phyloP scores from a whole-genome alignment of 148 eudicot genomes.

The Vaccinium vitisidaea region DNA sequence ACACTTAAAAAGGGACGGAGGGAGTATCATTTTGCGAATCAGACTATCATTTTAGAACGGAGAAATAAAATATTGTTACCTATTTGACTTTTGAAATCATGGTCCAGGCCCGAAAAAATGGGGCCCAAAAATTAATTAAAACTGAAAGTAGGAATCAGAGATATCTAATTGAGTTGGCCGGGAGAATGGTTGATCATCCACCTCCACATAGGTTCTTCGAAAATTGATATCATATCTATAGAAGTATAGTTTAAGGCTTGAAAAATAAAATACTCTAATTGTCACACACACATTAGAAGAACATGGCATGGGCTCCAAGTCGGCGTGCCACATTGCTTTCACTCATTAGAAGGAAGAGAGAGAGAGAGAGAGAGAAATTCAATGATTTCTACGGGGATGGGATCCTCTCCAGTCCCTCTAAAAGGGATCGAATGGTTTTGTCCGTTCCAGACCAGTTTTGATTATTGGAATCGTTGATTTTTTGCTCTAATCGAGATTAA shows the following conservation, averaged over 20 bases:
- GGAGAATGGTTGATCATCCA: constrained; percentile 5
- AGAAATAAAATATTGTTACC: too few relatives aligned
- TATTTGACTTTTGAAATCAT: not conserved
- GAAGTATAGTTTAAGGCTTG: too few relatives aligned
- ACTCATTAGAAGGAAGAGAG: not conserved
- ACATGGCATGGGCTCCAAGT: not conserved
- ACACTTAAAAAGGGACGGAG: too few relatives aligned
- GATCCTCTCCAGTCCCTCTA: too few relatives aligned
- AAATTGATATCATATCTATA: not conserved
- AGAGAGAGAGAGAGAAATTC: not conserved
- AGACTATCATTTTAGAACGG: too few relatives aligned
- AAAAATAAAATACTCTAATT: too few relatives aligned
- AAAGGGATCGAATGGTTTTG: too few relatives aligned
- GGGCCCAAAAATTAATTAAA: not conserved
- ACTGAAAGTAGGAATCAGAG: not conserved
- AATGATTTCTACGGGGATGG: not conserved
- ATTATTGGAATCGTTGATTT: too few relatives aligned
- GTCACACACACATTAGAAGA: not conserved
- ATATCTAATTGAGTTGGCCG: not conserved
- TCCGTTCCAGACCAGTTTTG: too few relatives aligned
- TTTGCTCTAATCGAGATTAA: too few relatives aligned
- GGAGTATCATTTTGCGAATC: too few relatives aligned
- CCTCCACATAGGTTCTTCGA: constrained; percentile 8
- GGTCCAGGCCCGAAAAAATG: not conserved
- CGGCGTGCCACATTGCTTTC: not conserved